phyloP scores from a whole-genome alignment of 768 basidiomycete genomes.

The Hygrophoropsis aurantiaca region DNA sequence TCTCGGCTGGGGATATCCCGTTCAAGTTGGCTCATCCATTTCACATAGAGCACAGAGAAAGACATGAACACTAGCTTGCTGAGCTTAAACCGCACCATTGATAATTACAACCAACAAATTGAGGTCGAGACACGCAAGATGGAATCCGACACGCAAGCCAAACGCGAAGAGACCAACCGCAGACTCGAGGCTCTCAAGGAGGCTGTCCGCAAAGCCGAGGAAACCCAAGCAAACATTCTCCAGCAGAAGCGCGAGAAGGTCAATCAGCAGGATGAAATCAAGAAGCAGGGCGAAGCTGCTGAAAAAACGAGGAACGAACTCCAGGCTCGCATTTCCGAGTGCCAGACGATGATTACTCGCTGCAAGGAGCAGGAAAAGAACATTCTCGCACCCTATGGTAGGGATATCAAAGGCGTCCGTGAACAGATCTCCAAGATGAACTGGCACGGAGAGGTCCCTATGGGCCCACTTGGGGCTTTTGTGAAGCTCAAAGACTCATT shows the following conservation, averaged over 20 bases:
- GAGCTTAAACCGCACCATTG: slow-evolving; percentile 31
- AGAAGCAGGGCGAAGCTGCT: slow-evolving; percentile 34
- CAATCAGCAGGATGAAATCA: slow-evolving; percentile 27
- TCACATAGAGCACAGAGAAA: slow-evolving; percentile 47
- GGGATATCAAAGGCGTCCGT: slow-evolving; percentile 57
- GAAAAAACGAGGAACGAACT: slow-evolving; percentile 33
- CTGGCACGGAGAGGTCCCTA: slow-evolving; percentile 67
- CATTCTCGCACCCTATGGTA: slow-evolving; percentile 60
- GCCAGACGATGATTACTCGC: slow-evolving; percentile 48
- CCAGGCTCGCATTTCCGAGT: slow-evolving; percentile 43
- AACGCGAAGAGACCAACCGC: slow-evolving; percentile 55
- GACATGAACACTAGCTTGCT: slow-evolving; percentile 45
- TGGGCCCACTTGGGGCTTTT: slow-evolving; percentile 79
- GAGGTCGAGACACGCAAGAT: slow-evolving; percentile 51
- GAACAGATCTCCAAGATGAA: slow-evolving; percentile 45
- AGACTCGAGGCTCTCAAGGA: slow-evolving; percentile 49
- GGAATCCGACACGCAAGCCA: slow-evolving; percentile 57
- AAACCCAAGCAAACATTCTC: slow-evolving; percentile 25
- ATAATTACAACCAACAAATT: slow-evolving; percentile 46
- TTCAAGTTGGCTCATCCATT: slow-evolving; percentile 1
- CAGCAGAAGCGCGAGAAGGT: slow-evolving; percentile 34
- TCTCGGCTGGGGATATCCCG: background rate
- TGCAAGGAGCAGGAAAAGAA: slow-evolving; percentile 56
- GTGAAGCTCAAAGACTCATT: slow-evolving; percentile 70
- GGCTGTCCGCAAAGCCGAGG: slow-evolving; percentile 39